phyloP scores from a whole-genome alignment of 208 protist genomes.

The Wallacemonas sp. region DNA sequence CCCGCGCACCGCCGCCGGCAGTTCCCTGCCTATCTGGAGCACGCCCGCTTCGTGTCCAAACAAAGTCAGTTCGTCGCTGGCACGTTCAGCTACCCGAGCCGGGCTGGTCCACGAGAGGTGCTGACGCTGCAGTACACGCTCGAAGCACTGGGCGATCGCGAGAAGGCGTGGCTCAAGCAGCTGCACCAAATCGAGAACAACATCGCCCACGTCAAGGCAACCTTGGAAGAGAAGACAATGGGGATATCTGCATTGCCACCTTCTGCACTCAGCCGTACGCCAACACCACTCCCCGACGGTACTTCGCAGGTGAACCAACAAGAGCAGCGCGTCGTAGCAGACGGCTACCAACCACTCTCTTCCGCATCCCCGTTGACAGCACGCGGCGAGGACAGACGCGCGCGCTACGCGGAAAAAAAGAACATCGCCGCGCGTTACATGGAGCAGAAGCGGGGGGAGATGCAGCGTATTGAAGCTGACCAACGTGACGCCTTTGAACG shows the following conservation, averaged over 20 bases:
- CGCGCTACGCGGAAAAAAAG: constrained; percentile 29
- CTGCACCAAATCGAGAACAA: constrained; percentile 18
- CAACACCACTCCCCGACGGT: not conserved
- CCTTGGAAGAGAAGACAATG: constrained; percentile 38
- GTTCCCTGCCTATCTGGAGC: constrained; percentile 38
- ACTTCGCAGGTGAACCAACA: too few species aligned
- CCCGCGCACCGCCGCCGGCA: constrained; percentile 48
- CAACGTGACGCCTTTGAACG: constrained; percentile 21
- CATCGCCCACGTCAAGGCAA: constrained; percentile 24
- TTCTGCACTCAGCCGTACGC: not conserved
- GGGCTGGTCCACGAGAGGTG: constrained; percentile 54
- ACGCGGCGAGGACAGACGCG: constrained; percentile 6
- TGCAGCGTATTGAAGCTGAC: constrained; percentile 8
- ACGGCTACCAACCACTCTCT: not conserved
- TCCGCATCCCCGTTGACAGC: not conserved
- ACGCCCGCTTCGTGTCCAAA: constrained; percentile 20
- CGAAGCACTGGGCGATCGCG: constrained; percentile 21
- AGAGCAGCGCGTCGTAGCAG: not conserved
- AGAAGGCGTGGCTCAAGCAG: constrained; percentile 19
- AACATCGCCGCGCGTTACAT: constrained; percentile 36
- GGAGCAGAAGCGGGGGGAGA: constrained; percentile 21
- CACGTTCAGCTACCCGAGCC: constrained; percentile 50
- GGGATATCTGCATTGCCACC: constrained; percentile 22
- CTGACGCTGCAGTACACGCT: constrained; percentile 50
- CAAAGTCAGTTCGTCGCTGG: constrained; percentile 28